Evolutionary conservation across 1,284 basidiomycete species (phyloP).

Genomic region (Ganoderma resinaceum): DNA sequence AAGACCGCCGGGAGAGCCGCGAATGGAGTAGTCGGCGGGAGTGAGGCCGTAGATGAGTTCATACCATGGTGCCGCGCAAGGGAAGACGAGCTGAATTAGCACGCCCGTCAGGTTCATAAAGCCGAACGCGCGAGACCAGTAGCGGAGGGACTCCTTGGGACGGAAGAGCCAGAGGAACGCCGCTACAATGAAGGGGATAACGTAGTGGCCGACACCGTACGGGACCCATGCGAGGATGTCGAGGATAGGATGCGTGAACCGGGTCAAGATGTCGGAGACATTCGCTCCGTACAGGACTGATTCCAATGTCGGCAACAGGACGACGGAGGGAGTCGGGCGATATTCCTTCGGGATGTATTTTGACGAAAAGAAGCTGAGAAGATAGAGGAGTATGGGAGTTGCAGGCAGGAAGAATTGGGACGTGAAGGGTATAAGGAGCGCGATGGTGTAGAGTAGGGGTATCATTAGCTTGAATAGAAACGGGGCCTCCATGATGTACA

Average conservation of each 20-base stretch:
- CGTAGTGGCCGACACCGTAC: conserved; percentile 94
- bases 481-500: conserved; percentile 81
- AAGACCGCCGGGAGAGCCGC: conserved; percentile 92
- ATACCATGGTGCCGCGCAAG: conserved; percentile 98
- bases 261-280: conserved; percentile 95
- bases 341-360: conserved; percentile 81
- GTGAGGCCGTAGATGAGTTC: conserved; percentile 97
- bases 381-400: conserved; percentile 86
- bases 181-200: conserved; percentile 82
- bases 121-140: conserved; percentile 91
- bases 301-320: conserved; percentile 93
- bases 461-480: conserved; percentile 84
- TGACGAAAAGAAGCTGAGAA: conserved; percentile 87
- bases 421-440: conserved; percentile 85
- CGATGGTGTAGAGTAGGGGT: conserved; percentile 74
- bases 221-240: conserved; percentile 97
- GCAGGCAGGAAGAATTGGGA: conserved; percentile 94
- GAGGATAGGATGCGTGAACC: conserved; percentile 90
- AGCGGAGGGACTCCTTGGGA: conserved; percentile 80
- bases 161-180: conserved; percentile 83
- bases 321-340: conserved; percentile 89
- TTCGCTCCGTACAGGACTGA: conserved; percentile 96
- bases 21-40: conserved; percentile 92
- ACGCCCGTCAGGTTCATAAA: conserved; percentile 95
- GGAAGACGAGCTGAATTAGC: conserved; percentile 88